Percentiles rank a stretch among this genome's conserved stretches.
These are phyloP conservation scores for Diddensiella transvaalensis DNA, from an alignment of 805 yeast species.

Conservation along the genomic window DNA sequence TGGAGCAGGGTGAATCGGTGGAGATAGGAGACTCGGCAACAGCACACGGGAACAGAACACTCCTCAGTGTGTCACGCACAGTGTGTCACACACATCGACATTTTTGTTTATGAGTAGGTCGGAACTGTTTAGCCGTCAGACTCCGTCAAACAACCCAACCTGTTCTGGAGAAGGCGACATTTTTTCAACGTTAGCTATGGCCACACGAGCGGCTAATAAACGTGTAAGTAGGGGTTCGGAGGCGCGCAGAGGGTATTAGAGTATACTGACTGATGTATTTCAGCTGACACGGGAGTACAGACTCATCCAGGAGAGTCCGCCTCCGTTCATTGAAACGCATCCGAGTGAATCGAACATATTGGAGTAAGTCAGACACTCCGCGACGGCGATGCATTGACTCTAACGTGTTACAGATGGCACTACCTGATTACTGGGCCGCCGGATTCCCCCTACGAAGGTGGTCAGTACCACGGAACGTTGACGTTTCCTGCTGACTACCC, in stretches of 20 bases:
- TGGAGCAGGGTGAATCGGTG: no score
- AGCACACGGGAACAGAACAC: no score
- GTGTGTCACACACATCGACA: no score
- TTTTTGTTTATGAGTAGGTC: no score
- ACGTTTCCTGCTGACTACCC: constrained; percentile 84
- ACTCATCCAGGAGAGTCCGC: constrained; percentile 69
- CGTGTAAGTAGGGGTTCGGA: constrained; percentile 28
- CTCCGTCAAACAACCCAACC: no score
- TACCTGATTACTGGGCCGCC: constrained; percentile 91
- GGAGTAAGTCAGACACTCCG: constrained; percentile 38
- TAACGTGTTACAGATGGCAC: constrained; percentile 55
- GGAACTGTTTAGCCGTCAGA: no score
- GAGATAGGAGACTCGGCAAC: no score
- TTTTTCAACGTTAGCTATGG: constrained; percentile 31
- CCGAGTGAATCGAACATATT: constrained; percentile 85
- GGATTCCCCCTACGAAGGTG: constrained; percentile 77
- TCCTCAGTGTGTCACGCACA: no score
- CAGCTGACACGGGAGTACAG: constrained; percentile 76
- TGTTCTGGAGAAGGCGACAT: no score
- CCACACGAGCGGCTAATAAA: constrained; percentile 33
- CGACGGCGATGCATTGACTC: not conserved
- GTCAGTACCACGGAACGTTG: constrained; percentile 87
- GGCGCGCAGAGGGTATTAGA: no score
- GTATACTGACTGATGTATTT: constrained; percentile 25
- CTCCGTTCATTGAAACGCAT: constrained; percentile 78